phyloP scores from a whole-genome alignment of 345 rosid genomes.

The Alliaria petiolata region DNA sequence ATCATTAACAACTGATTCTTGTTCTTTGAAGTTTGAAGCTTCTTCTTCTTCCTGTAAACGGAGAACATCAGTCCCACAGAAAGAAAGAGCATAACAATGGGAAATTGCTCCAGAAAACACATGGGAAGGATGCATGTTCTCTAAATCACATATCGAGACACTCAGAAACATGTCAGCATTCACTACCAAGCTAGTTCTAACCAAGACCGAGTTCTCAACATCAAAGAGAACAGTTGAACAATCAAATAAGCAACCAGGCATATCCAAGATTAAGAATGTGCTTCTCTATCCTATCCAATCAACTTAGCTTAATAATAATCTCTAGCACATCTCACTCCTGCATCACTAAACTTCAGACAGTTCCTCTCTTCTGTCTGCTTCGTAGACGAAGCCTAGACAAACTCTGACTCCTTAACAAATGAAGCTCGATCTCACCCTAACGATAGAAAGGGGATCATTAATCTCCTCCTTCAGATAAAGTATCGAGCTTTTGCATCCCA shows the following conservation, averaged over 20 bases:
- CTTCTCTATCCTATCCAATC: not conserved
- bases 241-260: not conserved
- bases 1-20: conserved; percentile 37
- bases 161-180: not conserved
- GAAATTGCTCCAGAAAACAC: not conserved
- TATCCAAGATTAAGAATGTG: not conserved
- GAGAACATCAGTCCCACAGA: not conserved
- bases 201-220: not conserved
- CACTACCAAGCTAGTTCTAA: not conserved
- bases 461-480: not conserved
- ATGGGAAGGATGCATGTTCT: not conserved
- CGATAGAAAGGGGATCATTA: not conserved
- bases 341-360: too few relatives aligned
- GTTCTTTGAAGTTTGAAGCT: conserved; percentile 31
- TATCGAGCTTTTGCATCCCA: not conserved
- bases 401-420: not conserved
- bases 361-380: too few relatives aligned
- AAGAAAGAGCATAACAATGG: not conserved
- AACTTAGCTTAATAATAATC: not conserved
- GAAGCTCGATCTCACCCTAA: not conserved
- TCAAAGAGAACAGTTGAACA: not conserved
- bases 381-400: not conserved
- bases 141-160: not conserved
- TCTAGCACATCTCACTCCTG: not conserved
- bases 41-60: conserved; percentile 48